Conservation (phyloP, 2,329 filamentous ascomycete genomes). For the Hypoxylon sp. region DNA sequence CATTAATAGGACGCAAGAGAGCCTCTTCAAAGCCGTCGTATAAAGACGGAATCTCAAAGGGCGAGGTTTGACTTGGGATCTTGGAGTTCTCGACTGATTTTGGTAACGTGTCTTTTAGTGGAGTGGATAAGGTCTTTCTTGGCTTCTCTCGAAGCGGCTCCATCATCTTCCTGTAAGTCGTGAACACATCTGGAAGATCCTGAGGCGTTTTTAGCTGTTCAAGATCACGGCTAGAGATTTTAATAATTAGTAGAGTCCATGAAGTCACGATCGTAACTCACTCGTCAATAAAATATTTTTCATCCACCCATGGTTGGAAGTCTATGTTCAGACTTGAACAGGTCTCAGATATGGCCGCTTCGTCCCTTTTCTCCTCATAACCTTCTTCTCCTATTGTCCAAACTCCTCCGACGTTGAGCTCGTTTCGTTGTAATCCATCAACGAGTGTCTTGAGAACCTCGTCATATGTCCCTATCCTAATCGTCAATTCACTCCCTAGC, state of each 20-base stretch:
- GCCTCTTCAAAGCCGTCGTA: constrained; percentile 68
- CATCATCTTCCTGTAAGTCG: constrained; percentile 79
- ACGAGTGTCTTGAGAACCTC: constrained; percentile 74
- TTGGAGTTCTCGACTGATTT: constrained; percentile 64
- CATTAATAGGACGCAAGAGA: constrained; percentile 71
- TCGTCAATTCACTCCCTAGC: constrained; percentile 71
- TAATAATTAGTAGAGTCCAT: constrained; percentile 8
- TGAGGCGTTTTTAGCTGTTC: constrained; percentile 66
- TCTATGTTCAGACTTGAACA: constrained; percentile 69
- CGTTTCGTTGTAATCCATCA: constrained; percentile 60
- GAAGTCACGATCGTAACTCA: constrained; percentile 61
- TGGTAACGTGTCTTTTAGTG: constrained; percentile 67
- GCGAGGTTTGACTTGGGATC: constrained; percentile 71
- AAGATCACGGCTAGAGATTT: constrained; percentile 72
- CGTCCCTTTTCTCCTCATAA: constrained; percentile 77
- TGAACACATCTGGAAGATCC: constrained; percentile 82
- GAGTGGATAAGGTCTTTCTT: constrained; percentile 68
- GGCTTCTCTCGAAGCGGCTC: constrained; percentile 79
- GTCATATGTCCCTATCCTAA: constrained; percentile 74
- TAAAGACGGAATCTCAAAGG: constrained; percentile 74
- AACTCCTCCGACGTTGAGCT: constrained; percentile 70
- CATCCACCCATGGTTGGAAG: constrained; percentile 78
- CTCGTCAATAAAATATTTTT: constrained; percentile 87
- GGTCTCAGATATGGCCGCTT: constrained; percentile 67
- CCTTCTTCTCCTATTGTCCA: constrained; percentile 83